Percentiles rank a stretch among this genome's conserved stretches.
These are phyloP conservation scores for Russula sp. DNA, from an alignment of 768 basidiomycete genomes.

Conservation along the genomic window DNA sequence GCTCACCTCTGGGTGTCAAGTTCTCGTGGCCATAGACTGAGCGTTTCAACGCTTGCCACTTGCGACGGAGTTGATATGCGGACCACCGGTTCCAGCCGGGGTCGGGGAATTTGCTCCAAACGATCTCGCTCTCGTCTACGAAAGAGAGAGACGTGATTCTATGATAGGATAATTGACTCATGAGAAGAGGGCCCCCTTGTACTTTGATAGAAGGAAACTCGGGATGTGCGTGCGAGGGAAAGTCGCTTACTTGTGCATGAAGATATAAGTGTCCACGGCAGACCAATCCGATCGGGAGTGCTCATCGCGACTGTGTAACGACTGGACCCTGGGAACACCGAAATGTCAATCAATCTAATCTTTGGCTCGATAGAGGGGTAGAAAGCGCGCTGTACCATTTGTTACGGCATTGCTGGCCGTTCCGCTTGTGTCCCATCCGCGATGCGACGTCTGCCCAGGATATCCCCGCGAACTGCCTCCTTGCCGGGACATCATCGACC, in stretches of 20 bases:
- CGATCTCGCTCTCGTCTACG: slow-evolving; percentile 19
- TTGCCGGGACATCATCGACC: not conserved
- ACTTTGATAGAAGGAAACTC: not conserved
- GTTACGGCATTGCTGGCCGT: slow-evolving; percentile 15
- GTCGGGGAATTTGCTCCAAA: slow-evolving; percentile 20
- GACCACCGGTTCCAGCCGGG: slow-evolving; percentile 19
- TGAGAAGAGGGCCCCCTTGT: not conserved
- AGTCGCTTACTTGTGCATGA: slow-evolving; percentile 19
- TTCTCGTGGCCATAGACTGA: not conserved
- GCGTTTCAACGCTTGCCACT: slow-evolving; percentile 5
- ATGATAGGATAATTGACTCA: not conserved
- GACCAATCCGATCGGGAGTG: slow-evolving; percentile 8
- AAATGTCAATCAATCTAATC: not conserved
- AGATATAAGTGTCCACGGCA: slow-evolving; percentile 9
- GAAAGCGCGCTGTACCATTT: slow-evolving; percentile 5
- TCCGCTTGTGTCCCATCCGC: slow-evolving; percentile 19
- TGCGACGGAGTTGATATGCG: slow-evolving; percentile 15
- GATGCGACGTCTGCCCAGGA: slow-evolving; percentile 13
- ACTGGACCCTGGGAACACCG: slow-evolving; percentile 5
- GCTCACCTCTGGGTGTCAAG: slow-evolving; percentile 3
- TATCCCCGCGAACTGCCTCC: slow-evolving; percentile 8
- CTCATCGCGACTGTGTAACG: slow-evolving; percentile 19
- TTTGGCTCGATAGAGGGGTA: not conserved
- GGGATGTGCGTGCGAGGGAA: not conserved
- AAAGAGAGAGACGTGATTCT: slow-evolving; percentile 17